phyloP scores from a whole-genome alignment of 2,329 filamentous ascomycete species.

The Xylariaceae sp. region DNA sequence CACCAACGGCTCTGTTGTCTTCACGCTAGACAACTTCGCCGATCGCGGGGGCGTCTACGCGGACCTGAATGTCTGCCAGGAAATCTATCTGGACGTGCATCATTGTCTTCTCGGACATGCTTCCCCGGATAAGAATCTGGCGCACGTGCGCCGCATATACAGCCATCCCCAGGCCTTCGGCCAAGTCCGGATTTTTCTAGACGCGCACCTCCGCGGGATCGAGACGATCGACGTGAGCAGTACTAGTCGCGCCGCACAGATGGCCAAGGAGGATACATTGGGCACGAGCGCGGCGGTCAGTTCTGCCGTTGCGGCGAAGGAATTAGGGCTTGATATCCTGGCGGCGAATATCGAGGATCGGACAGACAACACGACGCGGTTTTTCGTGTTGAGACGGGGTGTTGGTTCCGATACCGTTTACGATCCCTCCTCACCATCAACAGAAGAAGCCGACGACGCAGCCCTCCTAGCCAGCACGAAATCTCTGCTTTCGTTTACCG shows the following conservation, averaged over 20 bases:
- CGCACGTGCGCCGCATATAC: slow-evolving; percentile 70
- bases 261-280: slow-evolving; percentile 56
- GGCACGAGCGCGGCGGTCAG: slow-evolving; percentile 68
- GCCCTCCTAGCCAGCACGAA: slow-evolving; percentile 44
- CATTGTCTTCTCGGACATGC: slow-evolving; percentile 71
- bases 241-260: slow-evolving; percentile 78
- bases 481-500: slow-evolving; percentile 75
- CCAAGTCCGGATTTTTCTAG: slow-evolving; percentile 76
- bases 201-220: slow-evolving; percentile 61
- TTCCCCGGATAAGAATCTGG: slow-evolving; percentile 33
- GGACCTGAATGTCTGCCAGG: slow-evolving; percentile 71
- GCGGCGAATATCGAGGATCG: slow-evolving; percentile 66
- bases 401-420: neutral
- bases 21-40: slow-evolving; percentile 83
- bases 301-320: slow-evolving; percentile 64
- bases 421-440: neutral
- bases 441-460: slow-evolving; percentile 8
- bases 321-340: slow-evolving; percentile 64
- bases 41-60: slow-evolving; percentile 61
- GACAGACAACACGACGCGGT: slow-evolving; percentile 71
- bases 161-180: slow-evolving; percentile 95
- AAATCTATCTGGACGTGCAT: slow-evolving; percentile 81
- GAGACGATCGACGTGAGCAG: slow-evolving; percentile 77
- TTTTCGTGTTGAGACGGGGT: slow-evolving; percentile 57
- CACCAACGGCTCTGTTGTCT: slow-evolving; percentile 85